Conservation (phyloP, 176 grass and related monocot species). For the Avena eriantha region DNA sequence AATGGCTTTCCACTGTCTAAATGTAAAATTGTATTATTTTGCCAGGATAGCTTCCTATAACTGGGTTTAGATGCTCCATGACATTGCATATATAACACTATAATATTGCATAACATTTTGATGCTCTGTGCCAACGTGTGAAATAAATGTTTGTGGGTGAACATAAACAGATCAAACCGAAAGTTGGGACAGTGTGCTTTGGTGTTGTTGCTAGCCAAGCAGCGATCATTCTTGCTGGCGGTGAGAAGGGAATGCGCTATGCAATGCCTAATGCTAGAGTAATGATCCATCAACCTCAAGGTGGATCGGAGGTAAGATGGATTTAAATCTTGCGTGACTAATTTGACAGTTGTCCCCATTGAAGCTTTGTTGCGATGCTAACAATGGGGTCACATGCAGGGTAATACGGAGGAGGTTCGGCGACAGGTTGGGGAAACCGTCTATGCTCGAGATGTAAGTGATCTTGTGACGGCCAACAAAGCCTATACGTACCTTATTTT, state of each 20-base stretch:
- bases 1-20: neutral
- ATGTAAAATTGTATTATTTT: conserved; percentile 28
- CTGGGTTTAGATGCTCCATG: neutral
- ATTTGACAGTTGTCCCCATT: neutral
- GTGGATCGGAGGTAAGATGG: conserved; percentile 68
- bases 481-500: neutral
- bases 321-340: neutral
- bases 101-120: neutral
- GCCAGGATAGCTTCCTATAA: neutral
- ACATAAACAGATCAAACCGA: conserved; percentile 81
- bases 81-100: neutral
- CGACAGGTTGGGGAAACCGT: conserved; percentile 77
- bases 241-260: conserved; percentile 98
- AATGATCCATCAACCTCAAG: conserved; percentile 99
- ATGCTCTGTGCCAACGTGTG: conserved; percentile 30
- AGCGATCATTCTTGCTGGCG: conserved; percentile 85
- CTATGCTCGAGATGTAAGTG: conserved; percentile 76
- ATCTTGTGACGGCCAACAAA: neutral
- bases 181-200: conserved; percentile 90
- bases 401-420: conserved; percentile 76
- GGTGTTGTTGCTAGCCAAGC: conserved; percentile 93
- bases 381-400: conserved; percentile 44
- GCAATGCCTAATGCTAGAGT: conserved; percentile 96
- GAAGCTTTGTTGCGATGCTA: conserved; percentile 33
- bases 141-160: conserved; percentile 14